Conservation (phyloP, 345 rosid species). For the Bruguiera gymnorhiza region DNA sequence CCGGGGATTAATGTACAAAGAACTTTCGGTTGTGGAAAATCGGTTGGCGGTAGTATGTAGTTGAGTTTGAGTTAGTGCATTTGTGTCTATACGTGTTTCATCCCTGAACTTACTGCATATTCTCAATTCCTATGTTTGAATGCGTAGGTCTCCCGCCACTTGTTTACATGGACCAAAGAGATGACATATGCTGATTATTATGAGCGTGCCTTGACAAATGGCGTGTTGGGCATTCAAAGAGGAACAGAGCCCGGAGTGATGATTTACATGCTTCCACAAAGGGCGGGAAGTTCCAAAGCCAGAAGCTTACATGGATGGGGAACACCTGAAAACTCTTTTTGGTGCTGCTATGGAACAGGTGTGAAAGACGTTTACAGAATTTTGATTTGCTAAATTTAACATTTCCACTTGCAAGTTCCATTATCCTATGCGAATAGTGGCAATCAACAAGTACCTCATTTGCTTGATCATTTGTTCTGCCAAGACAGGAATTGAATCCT, state of each 20-base stretch:
- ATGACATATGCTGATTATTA: constrained; percentile 84
- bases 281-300: constrained; percentile 71
- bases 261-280: constrained; percentile 94
- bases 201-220: constrained; percentile 88
- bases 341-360: constrained; percentile 99
- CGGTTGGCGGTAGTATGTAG: too few relatives aligned
- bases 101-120: background rate
- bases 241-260: constrained; percentile 85
- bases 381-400: background rate
- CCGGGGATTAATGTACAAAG: background rate
- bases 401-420: too few relatives aligned
- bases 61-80: too few relatives aligned
- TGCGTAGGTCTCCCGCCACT: constrained; percentile 76
- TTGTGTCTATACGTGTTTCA: background rate
- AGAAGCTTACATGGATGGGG: constrained; percentile 82
- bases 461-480: background rate
- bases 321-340: constrained; percentile 58
- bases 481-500: constrained; percentile 66
- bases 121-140: background rate
- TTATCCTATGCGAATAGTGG: too few relatives aligned
- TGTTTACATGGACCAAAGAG: constrained; percentile 91
- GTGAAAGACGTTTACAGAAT: background rate
- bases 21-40: background rate
- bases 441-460: too few relatives aligned
- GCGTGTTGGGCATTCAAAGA: constrained; percentile 83